These are phyloP conservation scores for Tilletia caries DNA, from an alignment of 1,284 basidiomycete species.

Conservation along the genomic window DNA sequence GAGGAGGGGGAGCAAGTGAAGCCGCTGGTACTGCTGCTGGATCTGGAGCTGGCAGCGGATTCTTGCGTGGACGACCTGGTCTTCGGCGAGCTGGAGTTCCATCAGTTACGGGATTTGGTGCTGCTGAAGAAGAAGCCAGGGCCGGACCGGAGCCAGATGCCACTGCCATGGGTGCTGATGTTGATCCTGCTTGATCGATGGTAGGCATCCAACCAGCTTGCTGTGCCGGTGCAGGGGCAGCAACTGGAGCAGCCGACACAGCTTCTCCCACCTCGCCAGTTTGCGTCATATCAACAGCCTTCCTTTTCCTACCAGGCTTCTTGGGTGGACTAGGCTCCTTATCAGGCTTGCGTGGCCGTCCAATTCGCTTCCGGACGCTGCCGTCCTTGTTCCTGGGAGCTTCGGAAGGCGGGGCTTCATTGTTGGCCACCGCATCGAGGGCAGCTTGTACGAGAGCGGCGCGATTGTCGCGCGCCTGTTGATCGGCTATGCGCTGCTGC, in stretches of 20 bases:
- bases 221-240: not conserved
- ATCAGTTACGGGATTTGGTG: too few relatives aligned
- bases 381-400: conserved; percentile 13
- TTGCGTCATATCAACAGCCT: not conserved
- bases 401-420: not conserved
- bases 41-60: too few relatives aligned
- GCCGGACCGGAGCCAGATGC: too few relatives aligned
- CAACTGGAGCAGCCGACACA: not conserved
- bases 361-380: conserved; percentile 7
- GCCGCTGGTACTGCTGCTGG: not conserved
- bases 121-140: too few relatives aligned
- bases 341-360: not conserved
- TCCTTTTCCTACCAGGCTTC: conserved; percentile 4
- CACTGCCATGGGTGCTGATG: too few relatives aligned
- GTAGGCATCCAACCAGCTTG: too few relatives aligned
- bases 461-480: conserved; percentile 4
- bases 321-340: not conserved
- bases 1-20: not conserved
- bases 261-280: too few relatives aligned
- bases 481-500: not conserved
- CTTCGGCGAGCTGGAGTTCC: too few relatives aligned
- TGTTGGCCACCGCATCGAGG: conserved; percentile 3
- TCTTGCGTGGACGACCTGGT: too few relatives aligned
- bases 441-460: conserved; percentile 6
- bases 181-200: too few relatives aligned